Percentiles rank a stretch among this genome's conserved stretches.
Evolutionary conservation across 495 filamentous ascomycete genomes (phyloP).

Genomic region (Lasiosphaeria miniovina): DNA sequence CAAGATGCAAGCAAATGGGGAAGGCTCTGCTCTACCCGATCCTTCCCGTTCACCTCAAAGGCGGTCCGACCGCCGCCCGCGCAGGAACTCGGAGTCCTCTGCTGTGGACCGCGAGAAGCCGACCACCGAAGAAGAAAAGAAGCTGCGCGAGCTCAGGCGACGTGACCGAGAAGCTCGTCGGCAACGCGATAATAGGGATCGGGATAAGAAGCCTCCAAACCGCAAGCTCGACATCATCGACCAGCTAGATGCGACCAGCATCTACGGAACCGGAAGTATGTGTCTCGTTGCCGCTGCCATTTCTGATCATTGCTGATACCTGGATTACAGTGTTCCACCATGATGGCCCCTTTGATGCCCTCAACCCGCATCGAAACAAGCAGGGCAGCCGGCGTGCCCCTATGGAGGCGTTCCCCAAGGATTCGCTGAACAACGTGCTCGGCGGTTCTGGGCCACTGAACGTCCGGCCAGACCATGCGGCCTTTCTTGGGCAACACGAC

Average conservation of each 20-base stretch:
- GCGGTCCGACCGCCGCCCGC: constrained; percentile 52
- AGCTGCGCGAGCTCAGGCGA: constrained; percentile 65
- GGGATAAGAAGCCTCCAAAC: constrained; percentile 54
- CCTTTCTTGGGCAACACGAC: constrained; percentile 73
- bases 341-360: constrained; percentile 97
- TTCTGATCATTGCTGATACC: constrained; percentile 14
- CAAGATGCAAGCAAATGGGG: constrained; percentile 35
- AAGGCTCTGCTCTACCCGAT: constrained; percentile 31
- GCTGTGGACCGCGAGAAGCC: constrained; percentile 64
- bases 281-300: constrained; percentile 19
- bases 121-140: constrained; percentile 71
- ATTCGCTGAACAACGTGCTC: constrained; percentile 85
- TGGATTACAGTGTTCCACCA: constrained; percentile 82
- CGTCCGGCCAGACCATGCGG: constrained; percentile 73
- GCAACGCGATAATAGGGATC: constrained; percentile 51
- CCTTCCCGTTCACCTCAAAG: constrained; percentile 38
- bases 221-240: constrained; percentile 90
- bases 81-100: constrained; percentile 94
- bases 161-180: constrained; percentile 63
- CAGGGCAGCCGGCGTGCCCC: constrained; percentile 79
- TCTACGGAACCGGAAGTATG: constrained; percentile 92
- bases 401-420: constrained; percentile 94
- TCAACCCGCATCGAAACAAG: constrained; percentile 92
- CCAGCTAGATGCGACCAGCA: constrained; percentile 93
- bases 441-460: constrained; percentile 86